Conservation (phyloP, 2,329 filamentous ascomycete species). For the Alternaria alternata region DNA sequence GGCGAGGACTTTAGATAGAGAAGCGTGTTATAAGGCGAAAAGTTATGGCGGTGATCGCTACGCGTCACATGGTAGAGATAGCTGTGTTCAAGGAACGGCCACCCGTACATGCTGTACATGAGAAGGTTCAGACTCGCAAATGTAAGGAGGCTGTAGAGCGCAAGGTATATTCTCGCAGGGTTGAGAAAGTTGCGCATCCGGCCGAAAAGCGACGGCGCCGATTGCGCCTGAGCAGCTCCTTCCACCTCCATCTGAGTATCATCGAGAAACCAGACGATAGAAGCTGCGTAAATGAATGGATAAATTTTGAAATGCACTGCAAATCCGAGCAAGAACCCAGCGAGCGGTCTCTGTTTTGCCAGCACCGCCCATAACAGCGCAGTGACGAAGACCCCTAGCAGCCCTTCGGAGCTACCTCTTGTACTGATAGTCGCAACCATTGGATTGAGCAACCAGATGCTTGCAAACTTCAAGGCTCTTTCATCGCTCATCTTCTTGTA, state of each 20-base stretch:
- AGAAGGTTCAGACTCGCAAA: conserved; percentile 76
- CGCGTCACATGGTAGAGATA: conserved; percentile 92
- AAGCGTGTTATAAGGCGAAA: conserved; percentile 93
- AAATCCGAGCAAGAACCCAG: conserved; percentile 79
- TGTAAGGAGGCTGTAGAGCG: conserved; percentile 71
- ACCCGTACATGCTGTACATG: conserved; percentile 81
- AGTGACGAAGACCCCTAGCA: conserved; percentile 85
- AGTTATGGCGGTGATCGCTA: conserved; percentile 97
- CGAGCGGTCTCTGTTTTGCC: conserved; percentile 66
- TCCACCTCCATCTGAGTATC: conserved; percentile 50
- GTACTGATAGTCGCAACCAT: conserved; percentile 99
- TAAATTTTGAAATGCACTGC: conserved; percentile 99
- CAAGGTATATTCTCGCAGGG: conserved; percentile 62
- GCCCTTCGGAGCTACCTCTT: conserved; percentile 88
- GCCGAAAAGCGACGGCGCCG: conserved; percentile 30
- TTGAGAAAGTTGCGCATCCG: conserved; percentile 40
- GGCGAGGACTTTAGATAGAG: conserved; percentile 83
- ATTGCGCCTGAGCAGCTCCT: background rate
- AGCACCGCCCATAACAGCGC: conserved; percentile 84
- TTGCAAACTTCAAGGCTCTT: conserved; percentile 75
- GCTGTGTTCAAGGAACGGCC: conserved; percentile 85
- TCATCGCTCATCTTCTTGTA: conserved; percentile 46
- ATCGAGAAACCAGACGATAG: conserved; percentile 83
- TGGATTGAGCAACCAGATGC: conserved; percentile 93
- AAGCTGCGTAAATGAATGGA: conserved; percentile 91